phyloP scores from a whole-genome alignment of 2,329 filamentous ascomycete species.

The Neofusicoccum laricinum region DNA sequence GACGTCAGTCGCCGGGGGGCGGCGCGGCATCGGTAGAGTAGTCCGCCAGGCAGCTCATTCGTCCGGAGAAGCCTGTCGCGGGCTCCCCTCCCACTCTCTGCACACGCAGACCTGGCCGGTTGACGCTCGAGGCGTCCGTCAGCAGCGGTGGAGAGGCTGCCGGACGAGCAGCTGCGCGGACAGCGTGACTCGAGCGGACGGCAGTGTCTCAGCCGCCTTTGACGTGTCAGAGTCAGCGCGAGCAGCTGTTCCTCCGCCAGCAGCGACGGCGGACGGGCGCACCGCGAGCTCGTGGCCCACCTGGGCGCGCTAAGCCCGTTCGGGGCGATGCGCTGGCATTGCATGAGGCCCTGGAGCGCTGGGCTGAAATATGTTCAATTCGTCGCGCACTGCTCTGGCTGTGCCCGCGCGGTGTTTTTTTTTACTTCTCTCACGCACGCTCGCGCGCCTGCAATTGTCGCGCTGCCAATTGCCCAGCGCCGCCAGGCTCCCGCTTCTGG shows the following conservation, averaged over 20 bases:
- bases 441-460: not conserved
- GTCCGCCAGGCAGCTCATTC: too few relatives aligned
- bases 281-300: constrained; percentile 9
- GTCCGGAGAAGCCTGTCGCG: too few relatives aligned
- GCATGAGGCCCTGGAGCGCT: constrained; percentile 13
- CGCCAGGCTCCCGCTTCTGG: not conserved
- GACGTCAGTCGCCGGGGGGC: too few relatives aligned
- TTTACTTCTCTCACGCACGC: not conserved
- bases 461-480: constrained; percentile 7
- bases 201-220: constrained; percentile 6
- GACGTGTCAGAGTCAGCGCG: constrained; percentile 9
- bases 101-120: too few relatives aligned
- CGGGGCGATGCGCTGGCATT: constrained; percentile 11
- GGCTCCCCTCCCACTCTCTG: too few relatives aligned
- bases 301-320: not conserved
- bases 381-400: constrained; percentile 9
- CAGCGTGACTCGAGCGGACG: not conserved
- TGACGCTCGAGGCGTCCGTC: too few relatives aligned
- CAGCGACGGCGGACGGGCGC: not conserved
- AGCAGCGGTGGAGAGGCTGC: too few relatives aligned
- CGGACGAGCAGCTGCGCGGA: not conserved
- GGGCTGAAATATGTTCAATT: constrained; percentile 15
- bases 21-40: too few relatives aligned
- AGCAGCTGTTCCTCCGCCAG: not conserved
- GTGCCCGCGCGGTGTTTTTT: constrained; percentile 4